Conservation (phyloP, 371 early-diverging fungal genomes). For the Blakeslea trispora region DNA sequence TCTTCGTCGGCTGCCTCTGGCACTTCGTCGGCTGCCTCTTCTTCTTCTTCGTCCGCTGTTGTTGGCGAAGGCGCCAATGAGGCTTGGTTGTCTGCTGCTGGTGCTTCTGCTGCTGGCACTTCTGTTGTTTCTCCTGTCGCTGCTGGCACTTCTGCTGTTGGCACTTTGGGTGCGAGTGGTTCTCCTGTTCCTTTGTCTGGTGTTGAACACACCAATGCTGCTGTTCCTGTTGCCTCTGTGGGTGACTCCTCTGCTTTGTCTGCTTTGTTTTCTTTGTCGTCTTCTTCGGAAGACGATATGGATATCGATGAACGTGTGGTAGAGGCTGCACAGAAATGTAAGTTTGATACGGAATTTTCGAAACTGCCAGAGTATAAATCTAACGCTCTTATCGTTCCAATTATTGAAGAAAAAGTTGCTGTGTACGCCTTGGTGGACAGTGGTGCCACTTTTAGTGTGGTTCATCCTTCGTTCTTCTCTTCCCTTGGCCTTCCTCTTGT, state of each 20-base stretch:
- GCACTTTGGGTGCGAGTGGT: no score
- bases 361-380: background rate
- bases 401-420: constrained; percentile 7
- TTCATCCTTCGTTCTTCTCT: background rate
- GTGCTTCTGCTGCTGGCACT: no score
- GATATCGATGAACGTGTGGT: background rate
- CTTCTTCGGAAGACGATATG: constrained; percentile 1
- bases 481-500: background rate
- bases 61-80: no score
- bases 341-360: constrained; percentile 4
- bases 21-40: no score
- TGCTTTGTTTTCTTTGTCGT: no score
- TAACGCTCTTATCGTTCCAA: constrained; percentile 3
- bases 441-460: constrained; percentile 7
- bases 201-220: background rate
- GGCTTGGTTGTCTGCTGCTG: no score
- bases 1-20: no score
- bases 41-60: no score
- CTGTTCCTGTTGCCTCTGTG: background rate
- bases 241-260: no score
- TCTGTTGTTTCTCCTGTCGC: no score
- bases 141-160: no score
- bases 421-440: constrained; percentile 9
- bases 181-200: background rate
- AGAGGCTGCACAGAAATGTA: constrained; percentile 5